Evolutionary conservation across 1,139 yeast species (phyloP).

Genomic region (Nakaseomyces uthaithaninus): DNA sequence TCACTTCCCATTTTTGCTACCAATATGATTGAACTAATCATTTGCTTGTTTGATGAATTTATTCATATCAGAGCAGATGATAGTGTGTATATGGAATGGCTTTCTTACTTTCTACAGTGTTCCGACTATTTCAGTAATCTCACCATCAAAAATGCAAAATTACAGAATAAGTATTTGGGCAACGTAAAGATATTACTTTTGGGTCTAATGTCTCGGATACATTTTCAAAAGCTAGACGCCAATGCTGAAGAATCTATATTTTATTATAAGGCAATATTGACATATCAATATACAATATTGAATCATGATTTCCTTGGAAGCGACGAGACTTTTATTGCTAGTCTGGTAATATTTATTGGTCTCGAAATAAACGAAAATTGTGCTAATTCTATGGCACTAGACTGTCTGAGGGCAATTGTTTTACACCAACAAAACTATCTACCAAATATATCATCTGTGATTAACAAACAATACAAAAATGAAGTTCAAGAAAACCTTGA

Average conservation of each 20-base stretch:
- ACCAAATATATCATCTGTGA: neutral
- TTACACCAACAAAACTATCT: constrained; percentile 1
- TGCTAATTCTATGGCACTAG: constrained; percentile 4
- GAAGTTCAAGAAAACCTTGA: constrained; percentile 1
- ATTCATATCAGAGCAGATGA: neutral
- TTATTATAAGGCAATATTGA: neutral
- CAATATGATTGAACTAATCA: neutral
- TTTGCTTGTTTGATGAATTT: neutral
- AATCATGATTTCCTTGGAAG: constrained; percentile 1
- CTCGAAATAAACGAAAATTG: constrained; percentile 2
- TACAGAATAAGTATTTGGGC: neutral
- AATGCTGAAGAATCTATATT: constrained; percentile 1
- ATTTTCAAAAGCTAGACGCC: constrained; percentile 2
- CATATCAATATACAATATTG: constrained; percentile 2
- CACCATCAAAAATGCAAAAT: neutral
- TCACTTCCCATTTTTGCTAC: neutral
- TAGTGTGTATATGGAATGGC: neutral
- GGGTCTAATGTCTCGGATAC: neutral
- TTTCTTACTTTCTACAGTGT: neutral
- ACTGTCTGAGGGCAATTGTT: constrained; percentile 2
- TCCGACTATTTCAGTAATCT: constrained; percentile 1
- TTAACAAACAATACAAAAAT: neutral
- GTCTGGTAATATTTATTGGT: constrained; percentile 1
- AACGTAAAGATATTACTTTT: neutral
- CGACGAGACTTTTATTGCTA: neutral